Evolutionary conservation across 495 filamentous ascomycete species (phyloP), one percentile per base, ranked within the genome.

Genomic region (Podospora anserina): DNA sequence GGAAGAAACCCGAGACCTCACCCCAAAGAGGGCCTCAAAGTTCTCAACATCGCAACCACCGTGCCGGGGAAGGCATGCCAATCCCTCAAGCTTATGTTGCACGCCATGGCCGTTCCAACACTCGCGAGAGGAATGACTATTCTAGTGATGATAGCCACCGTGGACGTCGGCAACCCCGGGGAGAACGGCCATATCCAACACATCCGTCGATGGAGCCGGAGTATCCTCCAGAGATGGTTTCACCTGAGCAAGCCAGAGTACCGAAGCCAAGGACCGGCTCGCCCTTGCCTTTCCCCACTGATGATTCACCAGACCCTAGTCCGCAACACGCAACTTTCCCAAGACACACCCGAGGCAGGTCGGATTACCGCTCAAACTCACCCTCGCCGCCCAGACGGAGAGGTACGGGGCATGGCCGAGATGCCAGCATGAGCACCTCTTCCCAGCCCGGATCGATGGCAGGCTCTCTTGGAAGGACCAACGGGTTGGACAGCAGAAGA

Each of bases 291-390:
- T 60, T 73, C 5, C 63, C 70, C 32, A 65, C 61, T 0, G 70
- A 74, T 11, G 28, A 65, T 7, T 39, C 68, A 0, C 66, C 61
- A 3, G 34, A 69, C n/a, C 63, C 68, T 6, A 78, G 74, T 64
- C 66, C 80, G 9, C 73, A 78, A 30, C 80, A 77, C 39, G 58
- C 79, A 19, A 77, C 79, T 5, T 80, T 81, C 19, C 78, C 79
- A 5, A 70, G 72, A 65, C 72, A 76, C 20, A 72, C 69, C 7
- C 73, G 71, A 56, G 68, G 73, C 26, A 76, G 76, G 60, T 63
- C 34, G n/a, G 68, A 75, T 9, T 74, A 77, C 23, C 75, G 79
- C 27, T 68, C 72, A 32, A 66, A 72, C 13, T 74, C 75, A 3
- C 70, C 78, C 16, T 69, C 70, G 28, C 72, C 72, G 20, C 66